Conservation (phyloP, 192 early-diverging fungal species). For the Coemansia erecta region DNA sequence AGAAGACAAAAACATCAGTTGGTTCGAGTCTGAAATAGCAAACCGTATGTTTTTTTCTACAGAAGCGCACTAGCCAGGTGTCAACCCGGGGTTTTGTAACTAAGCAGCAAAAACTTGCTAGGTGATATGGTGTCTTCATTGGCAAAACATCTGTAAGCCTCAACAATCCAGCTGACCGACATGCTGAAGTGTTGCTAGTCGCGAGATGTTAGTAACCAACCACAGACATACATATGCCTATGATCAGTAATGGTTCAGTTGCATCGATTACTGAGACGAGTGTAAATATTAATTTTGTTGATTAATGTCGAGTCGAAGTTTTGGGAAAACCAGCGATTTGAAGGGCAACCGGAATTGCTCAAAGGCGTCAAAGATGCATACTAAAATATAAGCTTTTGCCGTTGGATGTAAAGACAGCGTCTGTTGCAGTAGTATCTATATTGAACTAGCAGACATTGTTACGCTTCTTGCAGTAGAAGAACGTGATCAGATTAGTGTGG, state of each 20-base stretch:
- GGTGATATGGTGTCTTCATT: slow-evolving; percentile 71
- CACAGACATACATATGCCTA: slow-evolving; percentile 81
- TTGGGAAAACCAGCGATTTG: background rate
- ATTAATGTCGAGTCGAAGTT: slow-evolving; percentile 50
- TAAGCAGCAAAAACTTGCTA: slow-evolving; percentile 72
- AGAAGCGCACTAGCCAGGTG: slow-evolving; percentile 65
- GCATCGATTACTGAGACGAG: slow-evolving; percentile 70
- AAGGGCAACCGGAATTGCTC: slow-evolving; percentile 53
- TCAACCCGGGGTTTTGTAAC: slow-evolving; percentile 64
- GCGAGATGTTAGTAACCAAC: slow-evolving; percentile 94
- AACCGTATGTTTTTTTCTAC: slow-evolving; percentile 78
- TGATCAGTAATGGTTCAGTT: slow-evolving; percentile 55
- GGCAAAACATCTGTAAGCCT: slow-evolving; percentile 84
- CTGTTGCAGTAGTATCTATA: slow-evolving; percentile 37
- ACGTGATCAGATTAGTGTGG: slow-evolving; percentile 83
- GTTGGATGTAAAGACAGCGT: slow-evolving; percentile 81
- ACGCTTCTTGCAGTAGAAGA: slow-evolving; percentile 91
- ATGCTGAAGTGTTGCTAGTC: slow-evolving; percentile 99
- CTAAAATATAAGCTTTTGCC: slow-evolving; percentile 90
- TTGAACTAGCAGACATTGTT: slow-evolving; percentile 71
- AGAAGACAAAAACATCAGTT: slow-evolving; percentile 95
- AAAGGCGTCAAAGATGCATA: slow-evolving; percentile 87
- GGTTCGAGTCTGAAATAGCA: slow-evolving; percentile 94
- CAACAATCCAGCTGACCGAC: slow-evolving; percentile 90
- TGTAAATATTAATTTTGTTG: slow-evolving; percentile 66